phyloP scores from a whole-genome alignment of 2,329 filamentous ascomycete species.

The Aspergillus brunneoviolaceus region DNA sequence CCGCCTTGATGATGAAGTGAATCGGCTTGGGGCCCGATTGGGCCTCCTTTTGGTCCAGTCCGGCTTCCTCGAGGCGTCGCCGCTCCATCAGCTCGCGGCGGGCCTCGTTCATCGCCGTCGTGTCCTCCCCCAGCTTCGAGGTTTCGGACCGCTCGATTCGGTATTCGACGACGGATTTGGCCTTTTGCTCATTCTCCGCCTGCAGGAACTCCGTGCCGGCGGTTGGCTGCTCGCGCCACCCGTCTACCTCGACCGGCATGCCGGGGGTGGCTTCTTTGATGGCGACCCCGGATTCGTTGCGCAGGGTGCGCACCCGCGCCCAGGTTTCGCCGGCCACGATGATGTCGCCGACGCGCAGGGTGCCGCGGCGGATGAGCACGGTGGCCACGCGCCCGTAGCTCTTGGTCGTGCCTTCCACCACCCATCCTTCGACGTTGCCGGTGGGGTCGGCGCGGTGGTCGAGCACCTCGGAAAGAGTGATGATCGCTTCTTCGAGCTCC shows the following conservation, averaged over 20 bases:
- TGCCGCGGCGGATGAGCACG: conserved; percentile 83
- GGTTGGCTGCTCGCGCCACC: conserved; percentile 85
- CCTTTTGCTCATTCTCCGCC: conserved; percentile 73
- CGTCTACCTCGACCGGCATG: conserved; percentile 86
- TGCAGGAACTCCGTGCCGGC: conserved; percentile 88
- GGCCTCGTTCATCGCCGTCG: conserved; percentile 73
- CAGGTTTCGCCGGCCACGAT: conserved; percentile 87
- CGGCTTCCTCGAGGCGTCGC: conserved; percentile 35
- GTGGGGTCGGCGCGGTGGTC: conserved; percentile 80
- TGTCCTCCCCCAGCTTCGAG: conserved; percentile 63
- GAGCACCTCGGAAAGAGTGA: conserved; percentile 82
- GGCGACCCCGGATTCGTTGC: conserved; percentile 77
- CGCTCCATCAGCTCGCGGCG: conserved; percentile 61
- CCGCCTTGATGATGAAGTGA: conserved; percentile 85
- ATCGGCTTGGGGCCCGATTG: conserved; percentile 58
- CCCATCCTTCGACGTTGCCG: conserved; percentile 84
- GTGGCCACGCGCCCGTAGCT: conserved; percentile 81
- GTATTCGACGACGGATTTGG: conserved; percentile 74
- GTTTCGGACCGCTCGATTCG: conserved; percentile 70
- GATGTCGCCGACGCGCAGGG: conserved; percentile 73
- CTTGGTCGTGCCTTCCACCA: conserved; percentile 89
- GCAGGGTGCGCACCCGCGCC: conserved; percentile 78
- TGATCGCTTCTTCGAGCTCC: conserved; percentile 85
- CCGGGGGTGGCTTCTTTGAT: conserved; percentile 77
- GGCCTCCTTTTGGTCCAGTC: conserved; percentile 34